phyloP scores from a whole-genome alignment of 176 grass and related monocot genomes.

The Dendrocalamus sinicus region DNA sequence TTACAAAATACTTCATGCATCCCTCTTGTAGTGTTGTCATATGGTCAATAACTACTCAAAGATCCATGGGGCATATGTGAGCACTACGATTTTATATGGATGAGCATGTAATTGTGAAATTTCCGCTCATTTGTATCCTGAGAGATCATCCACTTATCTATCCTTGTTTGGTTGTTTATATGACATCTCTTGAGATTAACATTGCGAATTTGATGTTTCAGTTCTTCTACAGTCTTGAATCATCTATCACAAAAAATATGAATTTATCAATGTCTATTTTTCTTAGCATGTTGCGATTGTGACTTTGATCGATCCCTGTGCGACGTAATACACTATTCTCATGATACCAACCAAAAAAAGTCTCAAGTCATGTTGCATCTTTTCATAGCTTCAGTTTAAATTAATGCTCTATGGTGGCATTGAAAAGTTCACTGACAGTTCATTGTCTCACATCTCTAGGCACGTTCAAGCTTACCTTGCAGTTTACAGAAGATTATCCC shows the following conservation, averaged over 20 bases:
- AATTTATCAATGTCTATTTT: background rate
- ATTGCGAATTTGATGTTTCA: conserved; percentile 1
- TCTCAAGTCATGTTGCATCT: background rate
- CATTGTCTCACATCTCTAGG: conserved; percentile 50
- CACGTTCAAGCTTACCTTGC: conserved; percentile 94
- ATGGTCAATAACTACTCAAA: background rate
- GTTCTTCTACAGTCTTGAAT: conserved; percentile 26
- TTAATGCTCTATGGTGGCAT: background rate
- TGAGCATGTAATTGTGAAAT: background rate
- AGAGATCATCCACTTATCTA: conserved; percentile 14
- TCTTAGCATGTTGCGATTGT: background rate
- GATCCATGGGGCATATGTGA: background rate
- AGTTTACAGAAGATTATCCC: conserved; percentile 96
- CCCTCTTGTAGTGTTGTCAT: background rate
- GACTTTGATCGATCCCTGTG: background rate
- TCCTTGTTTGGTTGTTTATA: background rate
- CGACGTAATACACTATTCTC: background rate
- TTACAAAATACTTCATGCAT: background rate
- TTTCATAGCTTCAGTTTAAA: conserved; percentile 9
- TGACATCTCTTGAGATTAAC: background rate
- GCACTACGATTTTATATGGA: background rate
- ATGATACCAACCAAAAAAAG: conserved; percentile 16
- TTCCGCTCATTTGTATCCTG: background rate
- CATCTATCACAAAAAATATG: background rate
- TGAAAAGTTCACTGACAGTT: conserved; percentile 37